These are phyloP conservation scores for Sapria himalayana DNA, from an alignment of 345 rosid species.

Conservation along the genomic window DNA sequence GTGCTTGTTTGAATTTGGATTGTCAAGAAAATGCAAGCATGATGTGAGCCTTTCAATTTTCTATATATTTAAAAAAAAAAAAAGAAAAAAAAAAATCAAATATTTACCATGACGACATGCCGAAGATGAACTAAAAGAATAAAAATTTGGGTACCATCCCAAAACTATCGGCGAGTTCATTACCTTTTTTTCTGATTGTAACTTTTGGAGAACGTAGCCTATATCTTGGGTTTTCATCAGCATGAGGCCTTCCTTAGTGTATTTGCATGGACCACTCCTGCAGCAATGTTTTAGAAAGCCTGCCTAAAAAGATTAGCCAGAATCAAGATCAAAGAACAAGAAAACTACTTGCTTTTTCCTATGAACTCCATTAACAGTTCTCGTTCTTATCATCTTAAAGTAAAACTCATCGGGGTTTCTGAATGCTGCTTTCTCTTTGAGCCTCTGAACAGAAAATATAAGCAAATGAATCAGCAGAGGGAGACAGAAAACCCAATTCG, in stretches of 20 bases:
- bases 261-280: constrained; percentile 55
- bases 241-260: constrained; percentile 60
- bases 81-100: constrained; percentile 10
- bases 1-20: constrained; percentile 26
- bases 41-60: constrained; percentile 65
- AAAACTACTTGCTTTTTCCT: constrained; percentile 26
- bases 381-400: constrained; percentile 58
- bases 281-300: no score
- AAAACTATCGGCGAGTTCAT: neutral
- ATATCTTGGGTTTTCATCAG: constrained; percentile 83
- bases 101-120: neutral
- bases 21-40: constrained; percentile 44
- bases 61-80: no score
- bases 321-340: neutral
- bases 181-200: constrained; percentile 72
- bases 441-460: constrained; percentile 21
- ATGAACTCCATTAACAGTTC: constrained; percentile 40
- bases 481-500: neutral
- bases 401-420: constrained; percentile 74
- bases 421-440: constrained; percentile 67
- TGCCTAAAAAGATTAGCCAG: neutral
- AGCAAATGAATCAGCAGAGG: neutral
- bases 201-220: constrained; percentile 63
- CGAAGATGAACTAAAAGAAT: neutral
- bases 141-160: neutral